Evolutionary conservation across 169 alveolate species (phyloP), one percentile per base, ranked within the genome.

Genomic region (Eimeria praecox): DNA sequence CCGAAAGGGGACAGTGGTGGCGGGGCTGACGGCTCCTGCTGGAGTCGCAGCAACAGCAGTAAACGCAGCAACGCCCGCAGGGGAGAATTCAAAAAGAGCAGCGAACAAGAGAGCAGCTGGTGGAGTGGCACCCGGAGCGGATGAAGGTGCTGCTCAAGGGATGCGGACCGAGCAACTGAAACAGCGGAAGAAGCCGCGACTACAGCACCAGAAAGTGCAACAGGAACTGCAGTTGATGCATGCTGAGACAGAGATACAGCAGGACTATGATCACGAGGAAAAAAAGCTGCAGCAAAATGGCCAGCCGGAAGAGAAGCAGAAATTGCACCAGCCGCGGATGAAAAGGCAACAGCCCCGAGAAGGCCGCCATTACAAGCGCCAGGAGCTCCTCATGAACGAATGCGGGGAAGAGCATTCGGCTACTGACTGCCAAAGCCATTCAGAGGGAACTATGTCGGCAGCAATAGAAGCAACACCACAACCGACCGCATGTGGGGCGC

Each of bases 181-280:
- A 24, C 82, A 33, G 8, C 52, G 64, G 94, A 56, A 87, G 94
- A 54, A 56, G 94, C 82, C 64, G 24, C 80, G 94, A 33, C 66
- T 62, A 10, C 94, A 56, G 82, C 94, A 54, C n/a, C 73, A 54
- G 33, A 38, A 38, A 18, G 59, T 42, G 94, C 80, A 59, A 24
- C 75, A 1, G 54, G 9, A 54, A 75, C 94, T 35, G 78, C 92
- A 59, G 40, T 24, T 24, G 94, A 44, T 44, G 62, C 40, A 18
- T 38, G 2, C 38, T 3, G 52, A 12, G 66, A 5, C 22, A 83
- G 49, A 18, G 77, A 49, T 33, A 2, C 49, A 46, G 42, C 77
- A 83, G 52, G 52, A 83, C 3, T 24, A 54, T 46, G 18, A 22
- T 22, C 69, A 49, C 27, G 49, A 27, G 49, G 10, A 10, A 8